phyloP scores from a whole-genome alignment of 805 yeast species.

The Torulaspora indica region DNA sequence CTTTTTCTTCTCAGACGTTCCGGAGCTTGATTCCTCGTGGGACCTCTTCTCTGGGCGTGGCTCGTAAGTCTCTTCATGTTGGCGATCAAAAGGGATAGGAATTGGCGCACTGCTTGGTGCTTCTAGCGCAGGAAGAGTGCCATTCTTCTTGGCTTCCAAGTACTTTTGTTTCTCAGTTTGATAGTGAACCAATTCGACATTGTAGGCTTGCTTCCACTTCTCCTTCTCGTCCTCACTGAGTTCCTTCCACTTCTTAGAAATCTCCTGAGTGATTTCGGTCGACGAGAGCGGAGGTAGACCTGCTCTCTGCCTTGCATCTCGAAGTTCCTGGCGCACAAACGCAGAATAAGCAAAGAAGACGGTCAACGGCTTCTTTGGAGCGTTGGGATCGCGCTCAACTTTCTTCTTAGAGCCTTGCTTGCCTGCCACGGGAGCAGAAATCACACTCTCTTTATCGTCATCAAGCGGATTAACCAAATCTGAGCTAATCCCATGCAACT shows the following conservation, averaged over 20 bases:
- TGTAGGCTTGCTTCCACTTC: constrained; percentile 60
- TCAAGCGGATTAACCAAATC: constrained; percentile 35
- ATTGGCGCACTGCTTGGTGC: constrained; percentile 41
- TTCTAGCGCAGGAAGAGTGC: constrained; percentile 26
- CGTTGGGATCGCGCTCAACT: constrained; percentile 77
- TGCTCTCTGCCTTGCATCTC: constrained; percentile 57
- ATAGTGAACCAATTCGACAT: constrained; percentile 42
- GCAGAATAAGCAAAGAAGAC: constrained; percentile 77
- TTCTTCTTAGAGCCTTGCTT: constrained; percentile 40
- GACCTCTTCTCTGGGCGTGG: constrained; percentile 36
- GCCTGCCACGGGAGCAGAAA: constrained; percentile 17
- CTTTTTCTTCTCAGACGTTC: constrained; percentile 40
- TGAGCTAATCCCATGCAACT: constrained; percentile 29
- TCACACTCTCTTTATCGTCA: constrained; percentile 30
- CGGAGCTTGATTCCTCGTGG: constrained; percentile 32
- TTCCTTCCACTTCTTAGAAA: constrained; percentile 74
- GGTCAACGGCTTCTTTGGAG: constrained; percentile 92
- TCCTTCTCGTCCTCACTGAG: constrained; percentile 65
- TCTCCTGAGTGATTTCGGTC: constrained; percentile 71
- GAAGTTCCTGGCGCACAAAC: constrained; percentile 63
- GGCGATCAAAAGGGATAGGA: constrained; percentile 37
- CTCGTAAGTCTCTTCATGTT: constrained; percentile 20
- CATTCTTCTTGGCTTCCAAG: constrained; percentile 43
- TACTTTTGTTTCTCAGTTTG: constrained; percentile 45
- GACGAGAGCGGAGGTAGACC: constrained; percentile 64